Evolutionary conservation across 2,329 filamentous ascomycete genomes (phyloP).

Genomic region (Sporothrix brasiliensis): DNA sequence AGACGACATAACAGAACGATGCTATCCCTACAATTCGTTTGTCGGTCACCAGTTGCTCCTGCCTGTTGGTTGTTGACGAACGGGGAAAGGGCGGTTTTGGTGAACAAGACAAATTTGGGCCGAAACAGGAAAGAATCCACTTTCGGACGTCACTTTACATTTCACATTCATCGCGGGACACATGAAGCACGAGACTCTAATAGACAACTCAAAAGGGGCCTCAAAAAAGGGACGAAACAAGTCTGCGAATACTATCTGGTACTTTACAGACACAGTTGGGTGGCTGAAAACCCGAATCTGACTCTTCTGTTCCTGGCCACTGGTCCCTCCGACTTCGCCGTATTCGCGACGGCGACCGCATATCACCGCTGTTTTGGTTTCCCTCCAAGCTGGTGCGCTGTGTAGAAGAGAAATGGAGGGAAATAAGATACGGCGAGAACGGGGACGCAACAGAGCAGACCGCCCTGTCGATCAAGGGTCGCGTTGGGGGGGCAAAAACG

Average conservation of each 20-base stretch:
- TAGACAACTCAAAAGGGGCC: background rate
- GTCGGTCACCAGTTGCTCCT: background rate
- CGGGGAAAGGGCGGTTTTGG: background rate
- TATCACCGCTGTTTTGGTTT: background rate
- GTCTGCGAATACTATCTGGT: background rate
- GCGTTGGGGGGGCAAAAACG: background rate
- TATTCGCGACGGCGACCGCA: background rate
- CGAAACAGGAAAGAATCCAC: slow-evolving; percentile 18
- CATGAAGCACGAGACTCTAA: background rate
- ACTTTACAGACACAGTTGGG: background rate
- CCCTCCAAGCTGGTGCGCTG: background rate
- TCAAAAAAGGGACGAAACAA: background rate
- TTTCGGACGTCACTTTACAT: background rate
- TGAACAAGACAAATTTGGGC: slow-evolving; percentile 4
- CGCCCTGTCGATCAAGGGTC: slow-evolving; percentile 9
- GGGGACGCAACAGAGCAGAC: background rate
- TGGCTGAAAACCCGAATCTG: background rate
- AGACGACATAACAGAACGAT: no score
- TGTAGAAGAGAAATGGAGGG: background rate
- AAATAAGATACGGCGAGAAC: background rate
- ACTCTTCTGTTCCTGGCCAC: background rate
- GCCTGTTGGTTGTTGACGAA: background rate
- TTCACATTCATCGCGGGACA: background rate
- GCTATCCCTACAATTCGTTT: no score
- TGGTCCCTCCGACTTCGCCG: slow-evolving; percentile 7